These are phyloP conservation scores for Davidsoniella virescens DNA, from an alignment of 2,329 filamentous ascomycete genomes.

Conservation along the genomic window DNA sequence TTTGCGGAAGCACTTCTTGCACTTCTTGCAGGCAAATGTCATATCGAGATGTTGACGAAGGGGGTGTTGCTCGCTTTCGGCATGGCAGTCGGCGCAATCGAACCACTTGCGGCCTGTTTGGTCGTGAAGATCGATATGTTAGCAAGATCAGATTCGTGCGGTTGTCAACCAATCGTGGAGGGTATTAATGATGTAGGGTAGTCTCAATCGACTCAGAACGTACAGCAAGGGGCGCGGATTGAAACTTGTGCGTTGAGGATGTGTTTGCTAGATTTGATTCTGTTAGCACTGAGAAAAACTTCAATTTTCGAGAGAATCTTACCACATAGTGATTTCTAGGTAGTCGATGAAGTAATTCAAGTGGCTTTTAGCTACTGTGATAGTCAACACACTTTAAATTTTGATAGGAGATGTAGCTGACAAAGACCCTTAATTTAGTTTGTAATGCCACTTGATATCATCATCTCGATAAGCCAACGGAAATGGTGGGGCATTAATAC, in stretches of 20 bases:
- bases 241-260: slow-evolving; percentile 94
- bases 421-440: too few species aligned
- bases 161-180: not conserved
- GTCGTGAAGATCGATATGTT: not conserved
- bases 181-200: not conserved
- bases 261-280: slow-evolving; percentile 56
- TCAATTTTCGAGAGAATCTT: slow-evolving; percentile 12
- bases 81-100: slow-evolving; percentile 91
- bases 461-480: too few species aligned
- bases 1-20: slow-evolving; percentile 95
- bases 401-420: too few species aligned
- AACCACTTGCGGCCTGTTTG: slow-evolving; percentile 81
- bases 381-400: too few species aligned
- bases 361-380: too few species aligned
- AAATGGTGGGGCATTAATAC: too few species aligned
- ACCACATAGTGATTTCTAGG: slow-evolving; percentile 22
- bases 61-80: slow-evolving; percentile 60
- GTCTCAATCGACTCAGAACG: slow-evolving; percentile 18
- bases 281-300: slow-evolving; percentile 11
- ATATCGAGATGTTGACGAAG: slow-evolving; percentile 71
- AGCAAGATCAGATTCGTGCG: not conserved
- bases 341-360: too few species aligned
- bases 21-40: slow-evolving; percentile 96
- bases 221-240: slow-evolving; percentile 92
- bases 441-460: too few species aligned